phyloP scores from a whole-genome alignment of 2,329 filamentous ascomycete species.

The Hansfordia pulvinata region DNA sequence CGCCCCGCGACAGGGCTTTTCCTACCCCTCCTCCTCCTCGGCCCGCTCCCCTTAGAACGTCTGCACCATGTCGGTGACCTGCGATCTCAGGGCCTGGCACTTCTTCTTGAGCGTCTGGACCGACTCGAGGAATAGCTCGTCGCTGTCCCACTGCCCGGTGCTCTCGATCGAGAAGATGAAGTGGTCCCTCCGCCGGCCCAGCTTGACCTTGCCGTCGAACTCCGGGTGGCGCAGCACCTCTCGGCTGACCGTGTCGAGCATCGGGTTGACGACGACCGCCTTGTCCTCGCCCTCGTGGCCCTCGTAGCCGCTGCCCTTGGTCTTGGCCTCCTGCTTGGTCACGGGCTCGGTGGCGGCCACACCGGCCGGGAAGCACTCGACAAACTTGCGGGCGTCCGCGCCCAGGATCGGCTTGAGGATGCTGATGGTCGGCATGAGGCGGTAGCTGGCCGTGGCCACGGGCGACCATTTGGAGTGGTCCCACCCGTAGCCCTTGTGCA shows the following conservation, averaged over 20 bases:
- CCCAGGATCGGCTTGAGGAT: conserved; percentile 78
- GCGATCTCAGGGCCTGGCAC: conserved; percentile 59
- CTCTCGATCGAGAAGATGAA: conserved; percentile 97
- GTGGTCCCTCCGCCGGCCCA: conserved; percentile 82
- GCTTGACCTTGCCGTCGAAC: conserved; percentile 89
- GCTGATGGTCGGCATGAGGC: conserved; percentile 75
- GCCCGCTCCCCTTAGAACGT: too few relatives aligned
- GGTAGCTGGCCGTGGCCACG: conserved; percentile 87
- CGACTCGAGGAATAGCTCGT: conserved; percentile 83
- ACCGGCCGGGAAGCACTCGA: conserved; percentile 74
- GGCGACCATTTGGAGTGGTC: conserved; percentile 97
- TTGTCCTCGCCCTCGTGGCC: conserved; percentile 68
- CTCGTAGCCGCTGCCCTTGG: conserved; percentile 51
- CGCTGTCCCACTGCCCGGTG: conserved; percentile 87
- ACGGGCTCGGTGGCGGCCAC: conserved; percentile 73
- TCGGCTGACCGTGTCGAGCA: conserved; percentile 89
- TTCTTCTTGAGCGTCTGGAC: conserved; percentile 78
- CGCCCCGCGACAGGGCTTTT: too few relatives aligned
- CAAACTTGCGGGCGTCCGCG: conserved; percentile 77
- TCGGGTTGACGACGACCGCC: conserved; percentile 75
- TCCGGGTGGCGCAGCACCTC: conserved; percentile 86
- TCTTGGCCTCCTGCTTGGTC: conserved; percentile 48
- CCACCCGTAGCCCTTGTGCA: conserved; percentile 83
- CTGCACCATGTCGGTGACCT: conserved; percentile 50
- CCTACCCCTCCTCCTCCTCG: too few relatives aligned